Evolutionary conservation across 352 stramenopile genomes (phyloP), one percentile per base, ranked within the genome.

Genomic region (Globisporangium nodosum): DNA sequence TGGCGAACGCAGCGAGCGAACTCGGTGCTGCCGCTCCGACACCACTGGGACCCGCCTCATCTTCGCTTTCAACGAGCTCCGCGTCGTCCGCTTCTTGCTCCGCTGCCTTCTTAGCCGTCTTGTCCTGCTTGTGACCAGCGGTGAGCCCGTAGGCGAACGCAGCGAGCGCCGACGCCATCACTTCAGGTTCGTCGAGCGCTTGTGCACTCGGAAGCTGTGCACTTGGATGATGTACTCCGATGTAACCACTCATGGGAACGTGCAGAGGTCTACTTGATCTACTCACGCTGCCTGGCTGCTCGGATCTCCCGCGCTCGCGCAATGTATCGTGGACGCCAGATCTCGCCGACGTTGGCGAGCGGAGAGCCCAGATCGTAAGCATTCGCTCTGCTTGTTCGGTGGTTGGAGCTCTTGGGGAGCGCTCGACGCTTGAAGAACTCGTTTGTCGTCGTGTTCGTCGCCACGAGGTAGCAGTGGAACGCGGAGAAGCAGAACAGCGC

Each of bases 401-500:
- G 24, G 21, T 6, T 58, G 6, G n/a, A 24, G 49, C 31, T 43
- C 24, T 8, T 30, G 30, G 18, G 7, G 20, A 42, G 46, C n/a
- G 56, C 54, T 37, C 70, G 63, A n/a, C 70, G 64, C 57, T 88
- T 90, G 68, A 88, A 88, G 45, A 88, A 88, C 53, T 88, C 81
- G 60, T 88, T 90, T 2, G 81, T 91, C 9, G 81, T 91, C 21
- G 61, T 58, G 61, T 90, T 88, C 33, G 27, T 69, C 27, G 63
- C 66, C 16, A 85, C 71, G 33, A 90, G 58, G 31, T 76, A 82
- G 52, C 70, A 65, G 30, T 88, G 78, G 54, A 87, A 90, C 18
- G 52, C 49, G 39, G 64, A 70, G 61, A 91, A 88, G 16, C 58
- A 56, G 3, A 79, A 18, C 5, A 87, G 61, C 3, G 64, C 74